phyloP scores from a whole-genome alignment of 768 basidiomycete genomes.

The Coprinopsis strossmayeri region DNA sequence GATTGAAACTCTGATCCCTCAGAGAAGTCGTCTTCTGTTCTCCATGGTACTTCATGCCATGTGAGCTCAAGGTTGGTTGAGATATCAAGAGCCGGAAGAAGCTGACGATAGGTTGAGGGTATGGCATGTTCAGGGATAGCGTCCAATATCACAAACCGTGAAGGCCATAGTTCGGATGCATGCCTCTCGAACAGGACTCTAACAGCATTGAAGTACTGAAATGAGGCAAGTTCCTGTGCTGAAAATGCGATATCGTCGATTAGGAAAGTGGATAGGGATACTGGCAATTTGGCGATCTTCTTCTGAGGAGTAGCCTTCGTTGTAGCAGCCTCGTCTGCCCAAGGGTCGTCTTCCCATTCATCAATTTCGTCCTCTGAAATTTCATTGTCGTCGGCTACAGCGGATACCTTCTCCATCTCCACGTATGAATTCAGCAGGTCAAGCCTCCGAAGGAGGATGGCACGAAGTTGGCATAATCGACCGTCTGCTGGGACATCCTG shows the following conservation, averaged over 20 bases:
- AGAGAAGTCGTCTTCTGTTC: constrained; percentile 50
- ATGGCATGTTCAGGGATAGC: constrained; percentile 68
- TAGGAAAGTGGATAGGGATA: constrained; percentile 64
- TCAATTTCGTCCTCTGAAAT: constrained; percentile 43
- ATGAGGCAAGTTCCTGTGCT: constrained; percentile 62
- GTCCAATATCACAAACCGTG: constrained; percentile 63
- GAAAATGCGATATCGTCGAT: constrained; percentile 45
- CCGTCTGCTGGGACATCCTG: constrained; percentile 50
- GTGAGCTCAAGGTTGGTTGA: constrained; percentile 36
- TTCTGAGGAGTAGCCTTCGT: constrained; percentile 24
- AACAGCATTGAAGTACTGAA: constrained; percentile 52
- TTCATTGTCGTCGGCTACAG: constrained; percentile 14
- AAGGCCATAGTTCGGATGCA: constrained; percentile 52
- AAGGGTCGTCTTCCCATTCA: constrained; percentile 78
- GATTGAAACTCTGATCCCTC: constrained; percentile 40
- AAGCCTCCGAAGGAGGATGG: constrained; percentile 57
- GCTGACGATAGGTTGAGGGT: constrained; percentile 50
- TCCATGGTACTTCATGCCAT: constrained; percentile 34
- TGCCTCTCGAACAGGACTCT: constrained; percentile 54
- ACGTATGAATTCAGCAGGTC: constrained; percentile 71
- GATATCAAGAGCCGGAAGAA: constrained; percentile 60
- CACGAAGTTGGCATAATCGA: constrained; percentile 58
- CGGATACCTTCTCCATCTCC: constrained; percentile 44
- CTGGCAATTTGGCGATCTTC: constrained; percentile 24
- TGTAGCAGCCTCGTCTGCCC: constrained; percentile 41